Evolutionary conservation across 768 basidiomycete species (phyloP).

Genomic region (Dacryopinax spathularia): DNA sequence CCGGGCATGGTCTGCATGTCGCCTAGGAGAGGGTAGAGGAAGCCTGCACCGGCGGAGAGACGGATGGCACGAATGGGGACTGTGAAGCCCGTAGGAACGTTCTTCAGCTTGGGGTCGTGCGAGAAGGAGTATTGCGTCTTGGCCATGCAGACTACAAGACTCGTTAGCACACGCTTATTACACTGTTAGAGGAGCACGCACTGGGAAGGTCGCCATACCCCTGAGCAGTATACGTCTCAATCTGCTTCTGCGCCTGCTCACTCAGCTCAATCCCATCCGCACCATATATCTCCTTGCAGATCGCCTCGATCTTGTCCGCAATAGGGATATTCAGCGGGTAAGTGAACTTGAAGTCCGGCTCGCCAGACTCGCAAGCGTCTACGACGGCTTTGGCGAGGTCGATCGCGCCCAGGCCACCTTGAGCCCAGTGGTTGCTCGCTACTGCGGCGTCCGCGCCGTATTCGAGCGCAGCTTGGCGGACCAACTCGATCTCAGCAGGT

Average conservation of each 20-base stretch:
- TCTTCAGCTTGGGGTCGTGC: constrained; percentile 81
- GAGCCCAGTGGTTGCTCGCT: constrained; percentile 94
- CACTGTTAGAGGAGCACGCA: constrained; percentile 26
- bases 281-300: constrained; percentile 84
- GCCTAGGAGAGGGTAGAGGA: constrained; percentile 88
- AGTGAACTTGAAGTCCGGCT: constrained; percentile 80
- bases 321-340: constrained; percentile 76
- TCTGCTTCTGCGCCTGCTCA: constrained; percentile 67
- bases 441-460: constrained; percentile 91
- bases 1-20: constrained; percentile 99
- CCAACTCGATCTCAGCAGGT: constrained; percentile 70
- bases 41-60: constrained; percentile 84
- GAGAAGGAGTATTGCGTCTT: constrained; percentile 98
- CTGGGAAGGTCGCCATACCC: constrained; percentile 69
- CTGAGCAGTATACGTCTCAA: constrained; percentile 84
- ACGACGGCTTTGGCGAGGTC: constrained; percentile 88
- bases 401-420: constrained; percentile 82
- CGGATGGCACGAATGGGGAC: constrained; percentile 80
- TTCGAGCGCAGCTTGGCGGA: constrained; percentile 62
- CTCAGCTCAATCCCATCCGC: constrained; percentile 82
- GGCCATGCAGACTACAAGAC: constrained; percentile 71
- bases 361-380: constrained; percentile 56
- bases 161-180: constrained; percentile 12
- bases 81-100: constrained; percentile 81
- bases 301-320: constrained; percentile 74